Percentiles rank a stretch among this genome's conserved stretches.
Evolutionary conservation across 2,329 filamentous ascomycete genomes (phyloP).

Genomic region (Trichoderma cornu-damae): DNA sequence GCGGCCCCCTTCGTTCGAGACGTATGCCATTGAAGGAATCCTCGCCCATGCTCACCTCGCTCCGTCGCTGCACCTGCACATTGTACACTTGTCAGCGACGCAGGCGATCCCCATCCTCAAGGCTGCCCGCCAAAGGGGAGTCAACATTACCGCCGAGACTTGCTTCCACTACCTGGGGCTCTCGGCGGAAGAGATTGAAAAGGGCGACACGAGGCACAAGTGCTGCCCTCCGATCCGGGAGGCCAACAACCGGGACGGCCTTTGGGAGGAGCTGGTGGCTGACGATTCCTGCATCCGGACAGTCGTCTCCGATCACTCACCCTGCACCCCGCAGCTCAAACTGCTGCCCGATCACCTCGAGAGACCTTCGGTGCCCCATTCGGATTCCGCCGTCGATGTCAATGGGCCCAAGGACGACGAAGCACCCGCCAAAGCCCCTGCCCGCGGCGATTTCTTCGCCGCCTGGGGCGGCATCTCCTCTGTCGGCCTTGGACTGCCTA

Average conservation of each 20-base stretch:
- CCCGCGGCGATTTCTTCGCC: slow-evolving; percentile 80
- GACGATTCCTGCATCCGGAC: slow-evolving; percentile 79
- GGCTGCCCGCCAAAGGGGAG: slow-evolving; percentile 63
- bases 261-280: slow-evolving; percentile 76
- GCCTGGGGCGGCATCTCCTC: slow-evolving; percentile 96
- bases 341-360: slow-evolving; percentile 65
- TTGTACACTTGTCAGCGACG: slow-evolving; percentile 87
- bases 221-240: slow-evolving; percentile 90
- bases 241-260: slow-evolving; percentile 71
- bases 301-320: slow-evolving; percentile 91
- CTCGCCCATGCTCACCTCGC: slow-evolving; percentile 74
- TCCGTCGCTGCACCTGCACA: slow-evolving; percentile 79
- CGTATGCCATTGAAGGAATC: slow-evolving; percentile 82
- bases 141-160: slow-evolving; percentile 89
- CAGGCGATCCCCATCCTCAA: slow-evolving; percentile 79
- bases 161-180: slow-evolving; percentile 93
- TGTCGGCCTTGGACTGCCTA: slow-evolving; percentile 86
- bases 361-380: slow-evolving; percentile 39
- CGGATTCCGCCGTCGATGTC: slow-evolving; percentile 51
- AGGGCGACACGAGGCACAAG: slow-evolving; percentile 88
- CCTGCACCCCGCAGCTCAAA: slow-evolving; percentile 92
- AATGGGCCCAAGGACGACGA: slow-evolving; percentile 31
- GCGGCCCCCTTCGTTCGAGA: slow-evolving; percentile 84
- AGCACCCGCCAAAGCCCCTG: slow-evolving; percentile 33
- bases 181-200: slow-evolving; percentile 71